A percentile compares a stretch with the other conserved stretches of the same genome.
phyloP scores from a whole-genome alignment of 176 grass and related monocot genomes.

The Urochloa ruziziensis region DNA sequence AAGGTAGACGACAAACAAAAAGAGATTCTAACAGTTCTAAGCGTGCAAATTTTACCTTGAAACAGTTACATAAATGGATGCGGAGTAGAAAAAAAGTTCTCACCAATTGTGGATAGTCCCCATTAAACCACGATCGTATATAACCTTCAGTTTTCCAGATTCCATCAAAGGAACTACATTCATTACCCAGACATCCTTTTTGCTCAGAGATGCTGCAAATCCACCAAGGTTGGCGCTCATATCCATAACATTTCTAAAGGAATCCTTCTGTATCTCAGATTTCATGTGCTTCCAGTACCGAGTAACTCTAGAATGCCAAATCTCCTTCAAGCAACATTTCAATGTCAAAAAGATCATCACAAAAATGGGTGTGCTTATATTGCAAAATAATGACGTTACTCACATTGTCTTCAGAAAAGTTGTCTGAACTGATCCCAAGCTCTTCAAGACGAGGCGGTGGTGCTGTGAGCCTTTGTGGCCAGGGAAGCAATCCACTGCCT shows the following conservation, averaged over 20 bases:
- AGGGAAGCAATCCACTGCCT: constrained; percentile 58
- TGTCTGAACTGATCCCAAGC: constrained; percentile 48
- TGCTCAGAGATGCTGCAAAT: constrained; percentile 70
- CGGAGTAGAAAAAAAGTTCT: not conserved
- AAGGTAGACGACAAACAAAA: not conserved
- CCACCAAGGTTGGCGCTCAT: constrained; percentile 75
- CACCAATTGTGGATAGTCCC: constrained; percentile 74
- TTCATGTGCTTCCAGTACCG: constrained; percentile 80
- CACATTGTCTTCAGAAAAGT: constrained; percentile 61
- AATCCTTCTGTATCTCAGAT: constrained; percentile 53
- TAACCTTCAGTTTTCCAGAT: constrained; percentile 72
- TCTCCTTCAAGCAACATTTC: constrained; percentile 42
- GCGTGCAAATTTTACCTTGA: constrained; percentile 21
- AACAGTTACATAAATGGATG: constrained; percentile 16
- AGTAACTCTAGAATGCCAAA: constrained; percentile 64
- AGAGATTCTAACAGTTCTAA: not conserved
- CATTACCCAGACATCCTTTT: constrained; percentile 80
- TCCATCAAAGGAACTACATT: constrained; percentile 58
- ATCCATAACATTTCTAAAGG: constrained; percentile 78
- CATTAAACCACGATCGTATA: constrained; percentile 79
- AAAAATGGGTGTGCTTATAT: not conserved
- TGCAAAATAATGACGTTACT: not conserved
- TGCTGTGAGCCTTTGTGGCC: constrained; percentile 69
- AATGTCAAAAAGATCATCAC: not conserved
- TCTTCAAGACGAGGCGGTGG: constrained; percentile 66